Base-by-base conservation (phyloP, 2,329 filamentous ascomycete species). In the Arthroderma sp. region DNA sequence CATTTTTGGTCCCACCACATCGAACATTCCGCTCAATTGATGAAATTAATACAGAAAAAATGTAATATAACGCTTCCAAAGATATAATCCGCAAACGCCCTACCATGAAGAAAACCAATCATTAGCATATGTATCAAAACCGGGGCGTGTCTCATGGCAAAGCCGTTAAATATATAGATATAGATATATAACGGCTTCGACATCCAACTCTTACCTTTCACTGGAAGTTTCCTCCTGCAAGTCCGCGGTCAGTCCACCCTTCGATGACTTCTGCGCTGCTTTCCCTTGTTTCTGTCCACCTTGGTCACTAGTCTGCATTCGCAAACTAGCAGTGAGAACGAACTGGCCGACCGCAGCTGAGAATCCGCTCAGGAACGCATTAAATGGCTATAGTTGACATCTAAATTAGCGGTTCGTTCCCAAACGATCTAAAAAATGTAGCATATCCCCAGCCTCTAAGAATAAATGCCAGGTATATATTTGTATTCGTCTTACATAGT, bases 41-140 rank as follows among this genome's bases (percentile, higher is more conserved):
- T 96, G 67, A 98, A 98, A 75, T 98, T 98, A 63, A 96, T 80
- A 68, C 88, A 95, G 74, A 98, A 98, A 71, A 96, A 94, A 71
- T 98, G 91, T 64, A 96, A 70, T 62, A 96, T 85, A 63, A 98
- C 65, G 65, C 88, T 95, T 62, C 89, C 91, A 56, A 95, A 85
- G 49, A 98, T 75, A 61, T 83, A 98, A 69, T 98, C 91, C 60
- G 91, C 88, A 65, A 98, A 98, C 34, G 91, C 89, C 63, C 87
- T 93, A 54, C 46, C 15, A 22, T 45, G 31, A 44, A 60, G 27
- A 38, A 29, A 43, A 60, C 50, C 38, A 41, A 7, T 3, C 30
- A 22, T 30, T 22, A 29, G 8, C 4, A 7, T 1, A 3, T n/a
- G 43, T 8, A 46, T 37, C 37, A 38, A 11, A 38, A 42, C 42